Evolutionary conservation across 345 rosid genomes (phyloP).

Genomic region (Euphorbia lathyris): DNA sequence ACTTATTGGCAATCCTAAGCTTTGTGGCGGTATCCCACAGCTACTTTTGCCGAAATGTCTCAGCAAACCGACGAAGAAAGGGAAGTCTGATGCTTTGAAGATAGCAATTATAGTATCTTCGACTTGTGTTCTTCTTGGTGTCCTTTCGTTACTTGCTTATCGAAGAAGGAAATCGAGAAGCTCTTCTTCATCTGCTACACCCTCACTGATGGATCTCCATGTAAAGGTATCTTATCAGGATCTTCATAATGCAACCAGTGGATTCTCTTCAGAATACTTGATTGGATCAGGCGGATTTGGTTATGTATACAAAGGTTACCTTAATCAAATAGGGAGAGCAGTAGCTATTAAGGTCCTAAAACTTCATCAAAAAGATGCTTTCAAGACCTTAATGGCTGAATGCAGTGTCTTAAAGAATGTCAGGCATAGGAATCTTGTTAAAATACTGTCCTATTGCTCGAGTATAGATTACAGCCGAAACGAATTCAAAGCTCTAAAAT

Average conservation of each 20-base stretch:
- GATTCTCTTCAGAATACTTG: constrained; percentile 7
- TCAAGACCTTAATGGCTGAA: constrained; percentile 15
- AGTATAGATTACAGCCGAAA: constrained; percentile 16
- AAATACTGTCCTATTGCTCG: constrained; percentile 13
- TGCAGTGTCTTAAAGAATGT: constrained; percentile 7
- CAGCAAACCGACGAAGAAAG: neutral
- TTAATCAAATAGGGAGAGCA: neutral
- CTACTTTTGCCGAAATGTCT: constrained; percentile 18
- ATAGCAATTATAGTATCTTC: neutral
- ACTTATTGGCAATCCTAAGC: constrained; percentile 24
- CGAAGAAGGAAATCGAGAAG: constrained; percentile 3
- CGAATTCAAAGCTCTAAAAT: constrained; percentile 24
- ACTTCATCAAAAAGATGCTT: constrained; percentile 4
- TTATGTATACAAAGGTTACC: constrained; percentile 12
- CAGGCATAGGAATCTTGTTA: constrained; percentile 16
- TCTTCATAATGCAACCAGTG: neutral
- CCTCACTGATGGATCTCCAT: neutral
- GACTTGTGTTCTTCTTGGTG: neutral
- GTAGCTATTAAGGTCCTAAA: constrained; percentile 20
- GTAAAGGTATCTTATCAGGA: constrained; percentile 13
- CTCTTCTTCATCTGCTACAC: too few species aligned
- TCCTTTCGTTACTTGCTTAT: neutral
- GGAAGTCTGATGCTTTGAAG: neutral
- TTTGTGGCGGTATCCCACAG: constrained; percentile 32
- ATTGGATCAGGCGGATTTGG: constrained; percentile 13